Evolutionary conservation across 495 filamentous ascomycete genomes (phyloP).

Genomic region (Annulohypoxylon bovei): DNA sequence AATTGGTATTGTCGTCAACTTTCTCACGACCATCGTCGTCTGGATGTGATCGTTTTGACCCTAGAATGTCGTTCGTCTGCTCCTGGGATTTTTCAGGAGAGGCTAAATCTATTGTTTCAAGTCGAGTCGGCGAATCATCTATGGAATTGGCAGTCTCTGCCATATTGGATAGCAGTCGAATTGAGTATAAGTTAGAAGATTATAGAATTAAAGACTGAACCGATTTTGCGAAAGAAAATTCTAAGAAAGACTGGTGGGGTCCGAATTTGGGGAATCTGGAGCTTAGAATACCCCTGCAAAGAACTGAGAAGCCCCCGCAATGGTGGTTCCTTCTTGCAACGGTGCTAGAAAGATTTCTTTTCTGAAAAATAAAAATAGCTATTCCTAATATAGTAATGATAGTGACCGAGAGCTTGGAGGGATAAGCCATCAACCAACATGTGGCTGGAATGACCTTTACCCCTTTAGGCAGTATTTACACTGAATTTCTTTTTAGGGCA

Average conservation of each 20-base stretch:
- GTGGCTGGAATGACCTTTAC: no score
- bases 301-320: not conserved
- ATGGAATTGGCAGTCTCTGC: not conserved
- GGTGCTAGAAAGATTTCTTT: no score
- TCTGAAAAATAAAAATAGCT: not conserved
- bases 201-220: no score
- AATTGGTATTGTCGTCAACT: slow-evolving; percentile 1
- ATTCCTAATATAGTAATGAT: no score
- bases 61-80: not conserved
- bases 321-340: no score
- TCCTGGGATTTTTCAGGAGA: not conserved
- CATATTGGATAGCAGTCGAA: slow-evolving; percentile 1
- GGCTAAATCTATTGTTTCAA: not conserved
- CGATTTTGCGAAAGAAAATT: not conserved
- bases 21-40: slow-evolving; percentile 5
- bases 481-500: no score
- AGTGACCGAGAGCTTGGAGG: no score
- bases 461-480: no score
- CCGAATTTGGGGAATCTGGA: not conserved
- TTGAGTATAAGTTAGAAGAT: not conserved
- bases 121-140: not conserved
- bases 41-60: slow-evolving; percentile 18
- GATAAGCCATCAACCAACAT: no score
- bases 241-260: not conserved
- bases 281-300: not conserved